phyloP scores from a whole-genome alignment of 441 rosid species.

The Syzygium syzygioides region DNA sequence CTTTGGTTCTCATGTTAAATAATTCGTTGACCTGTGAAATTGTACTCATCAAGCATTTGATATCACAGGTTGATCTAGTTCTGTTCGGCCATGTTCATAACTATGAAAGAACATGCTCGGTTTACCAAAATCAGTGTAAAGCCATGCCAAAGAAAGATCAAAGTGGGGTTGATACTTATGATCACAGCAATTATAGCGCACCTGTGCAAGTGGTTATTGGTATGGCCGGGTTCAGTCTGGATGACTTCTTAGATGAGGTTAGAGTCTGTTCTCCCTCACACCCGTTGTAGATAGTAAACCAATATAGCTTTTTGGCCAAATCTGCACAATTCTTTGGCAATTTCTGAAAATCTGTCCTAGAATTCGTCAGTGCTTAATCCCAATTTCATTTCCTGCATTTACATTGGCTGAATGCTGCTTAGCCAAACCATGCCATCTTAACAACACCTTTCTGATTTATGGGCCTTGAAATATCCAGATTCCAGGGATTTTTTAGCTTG shows the following conservation, averaged over 20 bases:
- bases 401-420: not conserved
- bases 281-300: not conserved
- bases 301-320: not conserved
- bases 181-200: constrained; percentile 45
- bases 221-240: constrained; percentile 60
- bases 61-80: constrained; percentile 46
- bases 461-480: not conserved
- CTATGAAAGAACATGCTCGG: constrained; percentile 61
- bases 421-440: not conserved
- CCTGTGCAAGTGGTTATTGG: constrained; percentile 62
- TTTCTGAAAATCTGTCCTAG: not conserved
- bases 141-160: constrained; percentile 45
- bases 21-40: not conserved
- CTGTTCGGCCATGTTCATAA: constrained; percentile 73
- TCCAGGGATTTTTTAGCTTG: not conserved
- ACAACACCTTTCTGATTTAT: not conserved
- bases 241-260: constrained; percentile 18
- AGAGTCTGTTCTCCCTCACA: not conserved
- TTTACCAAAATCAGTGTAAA: constrained; percentile 29
- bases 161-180: constrained; percentile 39
- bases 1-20: not conserved
- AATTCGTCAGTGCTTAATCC: not conserved
- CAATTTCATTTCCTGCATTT: not conserved
- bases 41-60: not conserved
- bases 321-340: not conserved